Conservation (phyloP, 2,329 filamentous ascomycete species). For the Tolypocladium capitatum region DNA sequence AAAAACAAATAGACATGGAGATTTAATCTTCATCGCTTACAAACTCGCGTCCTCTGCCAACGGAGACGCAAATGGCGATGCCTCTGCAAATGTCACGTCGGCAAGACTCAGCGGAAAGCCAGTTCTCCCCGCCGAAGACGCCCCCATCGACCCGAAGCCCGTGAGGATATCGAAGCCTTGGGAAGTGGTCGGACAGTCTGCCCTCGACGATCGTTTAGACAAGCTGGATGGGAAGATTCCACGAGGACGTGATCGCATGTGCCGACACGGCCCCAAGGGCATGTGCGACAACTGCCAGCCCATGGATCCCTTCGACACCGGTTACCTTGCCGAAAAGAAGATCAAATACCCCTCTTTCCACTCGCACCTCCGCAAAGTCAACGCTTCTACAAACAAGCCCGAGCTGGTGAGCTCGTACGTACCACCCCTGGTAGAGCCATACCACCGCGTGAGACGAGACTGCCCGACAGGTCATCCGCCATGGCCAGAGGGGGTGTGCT, state of each 20-base stretch:
- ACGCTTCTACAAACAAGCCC: slow-evolving; percentile 90
- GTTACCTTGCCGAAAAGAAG: slow-evolving; percentile 86
- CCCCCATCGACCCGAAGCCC: slow-evolving; percentile 60
- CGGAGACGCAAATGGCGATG: slow-evolving; percentile 21
- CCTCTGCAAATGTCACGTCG: slow-evolving; percentile 29
- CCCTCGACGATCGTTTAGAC: slow-evolving; percentile 76
- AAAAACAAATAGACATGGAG: slow-evolving; percentile 54
- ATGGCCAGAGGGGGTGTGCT: slow-evolving; percentile 95
- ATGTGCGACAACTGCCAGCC: slow-evolving; percentile 99
- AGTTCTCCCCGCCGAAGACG: slow-evolving; percentile 54
- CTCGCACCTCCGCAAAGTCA: slow-evolving; percentile 85
- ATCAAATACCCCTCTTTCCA: slow-evolving; percentile 98
- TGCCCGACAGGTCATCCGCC: slow-evolving; percentile 87
- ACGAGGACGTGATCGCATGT: slow-evolving; percentile 74
- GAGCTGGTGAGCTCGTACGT: slow-evolving; percentile 92
- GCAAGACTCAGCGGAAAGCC: slow-evolving; percentile 69
- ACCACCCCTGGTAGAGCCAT: slow-evolving; percentile 85
- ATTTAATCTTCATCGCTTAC: slow-evolving; percentile 81
- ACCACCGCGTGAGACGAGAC: slow-evolving; percentile 74
- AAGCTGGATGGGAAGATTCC: slow-evolving; percentile 81
- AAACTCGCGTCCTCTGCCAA: slow-evolving; percentile 37
- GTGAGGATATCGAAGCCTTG: slow-evolving; percentile 38
- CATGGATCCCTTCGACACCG: slow-evolving; percentile 80
- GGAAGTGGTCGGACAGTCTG: slow-evolving; percentile 82
- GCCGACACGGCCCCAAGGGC: slow-evolving; percentile 86